Evolutionary conservation across 345 rosid genomes (phyloP).

Genomic region (Citrus sinensis): DNA sequence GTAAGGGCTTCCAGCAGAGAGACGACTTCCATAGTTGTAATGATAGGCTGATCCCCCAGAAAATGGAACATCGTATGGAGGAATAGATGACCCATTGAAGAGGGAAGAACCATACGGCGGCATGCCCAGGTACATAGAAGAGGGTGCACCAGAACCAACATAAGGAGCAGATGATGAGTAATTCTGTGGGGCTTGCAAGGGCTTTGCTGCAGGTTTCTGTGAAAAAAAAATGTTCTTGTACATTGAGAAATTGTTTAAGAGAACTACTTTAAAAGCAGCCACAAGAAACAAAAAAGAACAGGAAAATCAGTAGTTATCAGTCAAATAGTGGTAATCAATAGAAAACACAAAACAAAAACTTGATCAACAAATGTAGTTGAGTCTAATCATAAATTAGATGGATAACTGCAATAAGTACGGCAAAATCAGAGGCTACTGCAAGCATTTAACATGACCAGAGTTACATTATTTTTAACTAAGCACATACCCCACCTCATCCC

Average conservation of each 20-base stretch:
- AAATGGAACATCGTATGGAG: constrained; percentile 86
- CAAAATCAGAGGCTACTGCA: not conserved
- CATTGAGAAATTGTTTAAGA: not conserved
- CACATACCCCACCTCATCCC: not conserved
- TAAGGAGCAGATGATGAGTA: constrained; percentile 76
- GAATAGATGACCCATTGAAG: constrained; percentile 74
- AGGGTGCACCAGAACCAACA: constrained; percentile 69
- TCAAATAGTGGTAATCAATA: not conserved
- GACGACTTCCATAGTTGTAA: constrained; percentile 66
- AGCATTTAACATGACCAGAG: not conserved
- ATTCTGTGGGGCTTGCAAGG: constrained; percentile 56
- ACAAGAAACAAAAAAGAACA: too few relatives aligned
- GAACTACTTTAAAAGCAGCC: not conserved
- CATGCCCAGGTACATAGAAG: constrained; percentile 83
- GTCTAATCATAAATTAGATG: not conserved
- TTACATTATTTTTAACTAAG: not conserved
- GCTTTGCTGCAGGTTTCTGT: constrained; percentile 86
- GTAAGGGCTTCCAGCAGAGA: constrained; percentile 83
- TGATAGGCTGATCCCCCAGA: constrained; percentile 93
- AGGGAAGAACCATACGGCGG: constrained; percentile 90
- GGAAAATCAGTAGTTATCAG: not conserved
- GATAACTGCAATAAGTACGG: not conserved
- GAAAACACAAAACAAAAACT: not conserved
- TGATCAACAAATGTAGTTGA: not conserved
- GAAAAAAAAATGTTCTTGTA: not conserved